Conservation (phyloP, 129 eudicot species). For the Gnaphalium uliginosum region DNA sequence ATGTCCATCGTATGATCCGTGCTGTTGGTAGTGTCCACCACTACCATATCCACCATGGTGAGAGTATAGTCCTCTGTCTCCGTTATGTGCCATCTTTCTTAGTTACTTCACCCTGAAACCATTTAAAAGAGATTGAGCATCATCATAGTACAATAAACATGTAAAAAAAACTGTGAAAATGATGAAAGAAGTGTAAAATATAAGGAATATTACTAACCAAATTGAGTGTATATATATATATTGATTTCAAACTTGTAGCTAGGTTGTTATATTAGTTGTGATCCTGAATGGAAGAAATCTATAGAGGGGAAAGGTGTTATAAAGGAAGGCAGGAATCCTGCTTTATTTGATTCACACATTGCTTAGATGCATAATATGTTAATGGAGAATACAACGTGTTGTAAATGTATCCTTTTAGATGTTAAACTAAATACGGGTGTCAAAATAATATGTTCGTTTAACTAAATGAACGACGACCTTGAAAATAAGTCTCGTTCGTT, state of each 20-base stretch:
- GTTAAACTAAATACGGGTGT: neutral
- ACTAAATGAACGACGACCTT: too few relatives aligned
- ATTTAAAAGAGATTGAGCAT: neutral
- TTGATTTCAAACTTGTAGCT: too few relatives aligned
- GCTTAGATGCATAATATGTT: neutral
- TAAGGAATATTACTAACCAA: too few relatives aligned
- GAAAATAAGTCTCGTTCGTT: too few relatives aligned
- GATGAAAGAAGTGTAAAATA: too few relatives aligned
- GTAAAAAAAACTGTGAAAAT: too few relatives aligned
- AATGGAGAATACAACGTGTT: slow-evolving; percentile 27
- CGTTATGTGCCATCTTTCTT: slow-evolving; percentile 29
- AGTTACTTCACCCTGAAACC: slow-evolving; percentile 3
- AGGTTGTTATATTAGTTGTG: too few relatives aligned
- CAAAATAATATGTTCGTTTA: neutral
- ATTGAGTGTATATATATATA: too few relatives aligned
- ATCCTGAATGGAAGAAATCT: too few relatives aligned
- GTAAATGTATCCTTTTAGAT: neutral
- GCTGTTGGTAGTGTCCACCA: slow-evolving; percentile 43
- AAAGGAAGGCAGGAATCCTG: slow-evolving; percentile 22
- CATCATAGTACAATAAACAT: too few relatives aligned
- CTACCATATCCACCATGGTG: slow-evolving; percentile 36
- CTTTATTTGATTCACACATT: slow-evolving; percentile 30
- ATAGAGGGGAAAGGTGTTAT: slow-evolving; percentile 11
- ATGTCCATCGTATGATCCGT: slow-evolving; percentile 25
- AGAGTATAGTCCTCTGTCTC: slow-evolving; percentile 61